Evolutionary conservation across 2,329 filamentous ascomycete genomes (phyloP).

Genomic region (Gliomastix tumulicola): DNA sequence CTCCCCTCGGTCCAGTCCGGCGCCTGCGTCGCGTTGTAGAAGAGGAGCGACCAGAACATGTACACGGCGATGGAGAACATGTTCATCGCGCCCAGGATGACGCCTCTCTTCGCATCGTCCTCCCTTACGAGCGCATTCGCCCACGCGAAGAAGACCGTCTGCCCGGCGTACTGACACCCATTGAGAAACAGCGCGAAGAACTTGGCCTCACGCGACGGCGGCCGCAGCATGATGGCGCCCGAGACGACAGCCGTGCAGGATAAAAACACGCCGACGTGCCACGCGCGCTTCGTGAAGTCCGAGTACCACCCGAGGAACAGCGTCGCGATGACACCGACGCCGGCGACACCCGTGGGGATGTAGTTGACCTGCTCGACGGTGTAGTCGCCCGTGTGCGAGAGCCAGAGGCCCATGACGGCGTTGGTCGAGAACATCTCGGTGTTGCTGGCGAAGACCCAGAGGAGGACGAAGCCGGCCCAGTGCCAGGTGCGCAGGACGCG

Average conservation of each 20-base stretch:
- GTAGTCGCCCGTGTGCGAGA: constrained; percentile 18
- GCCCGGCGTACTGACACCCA: constrained; percentile 5
- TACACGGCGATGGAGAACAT: constrained; percentile 6
- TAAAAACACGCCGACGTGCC: constrained; percentile 7
- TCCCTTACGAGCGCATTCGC: constrained; percentile 5
- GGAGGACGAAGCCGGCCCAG: constrained; percentile 1
- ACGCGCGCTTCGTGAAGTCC: constrained; percentile 1
- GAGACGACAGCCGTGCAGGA: constrained; percentile 5
- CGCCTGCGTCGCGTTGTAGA: constrained; percentile 5
- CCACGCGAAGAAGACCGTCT: constrained; percentile 8
- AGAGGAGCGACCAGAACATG: constrained; percentile 6
- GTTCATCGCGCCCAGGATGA: constrained; percentile 8
- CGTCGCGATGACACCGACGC: constrained; percentile 3
- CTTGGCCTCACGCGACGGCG: constrained; percentile 3
- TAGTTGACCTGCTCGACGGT: constrained; percentile 36
- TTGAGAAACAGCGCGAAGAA: constrained; percentile 8
- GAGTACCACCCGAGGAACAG: constrained; percentile 1
- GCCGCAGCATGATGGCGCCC: constrained; percentile 7
- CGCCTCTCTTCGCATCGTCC: constrained; percentile 8
- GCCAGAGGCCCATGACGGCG: constrained; percentile 11
- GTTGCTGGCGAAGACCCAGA: constrained; percentile 2
- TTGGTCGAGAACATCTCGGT: constrained; percentile 5
- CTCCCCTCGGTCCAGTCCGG: constrained; percentile 7
- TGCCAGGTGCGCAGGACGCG: constrained; percentile 2
- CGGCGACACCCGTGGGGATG: constrained; percentile 29